These are phyloP conservation scores for Paxillus involutus DNA, from an alignment of 768 basidiomycete genomes.

Conservation along the genomic window DNA sequence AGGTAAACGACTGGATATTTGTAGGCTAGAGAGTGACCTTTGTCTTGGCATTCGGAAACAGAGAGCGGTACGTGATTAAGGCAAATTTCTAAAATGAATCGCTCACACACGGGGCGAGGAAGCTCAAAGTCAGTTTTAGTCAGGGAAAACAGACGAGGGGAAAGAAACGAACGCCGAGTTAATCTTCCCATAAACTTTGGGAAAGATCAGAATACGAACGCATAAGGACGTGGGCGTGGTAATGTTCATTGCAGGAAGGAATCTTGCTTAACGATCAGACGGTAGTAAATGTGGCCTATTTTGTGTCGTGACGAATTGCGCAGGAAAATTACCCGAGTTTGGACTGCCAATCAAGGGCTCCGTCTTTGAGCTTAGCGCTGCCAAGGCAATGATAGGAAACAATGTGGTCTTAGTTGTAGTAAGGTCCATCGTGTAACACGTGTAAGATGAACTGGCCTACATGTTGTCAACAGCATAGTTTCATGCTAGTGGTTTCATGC, in stretches of 20 bases:
- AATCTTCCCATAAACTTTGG: conserved; percentile 17
- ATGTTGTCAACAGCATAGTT: too few relatives aligned
- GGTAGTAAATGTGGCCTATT: conserved; percentile 6
- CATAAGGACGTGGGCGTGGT: conserved; percentile 23
- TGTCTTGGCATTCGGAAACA: conserved; percentile 22
- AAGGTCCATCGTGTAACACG: too few relatives aligned
- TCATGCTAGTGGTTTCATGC: too few relatives aligned
- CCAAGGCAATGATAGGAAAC: conserved; percentile 3
- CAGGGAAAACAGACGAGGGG: conserved; percentile 11
- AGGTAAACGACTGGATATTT: conserved; percentile 23
- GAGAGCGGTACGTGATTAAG: conserved; percentile 1
- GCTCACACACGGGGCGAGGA: conserved; percentile 7
- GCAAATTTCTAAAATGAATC: conserved; percentile 7
- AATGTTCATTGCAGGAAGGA: neutral
- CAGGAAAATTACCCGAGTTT: too few relatives aligned
- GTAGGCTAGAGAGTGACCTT: conserved; percentile 16
- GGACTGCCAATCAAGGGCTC: neutral
- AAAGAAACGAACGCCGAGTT: conserved; percentile 8
- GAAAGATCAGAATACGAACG: conserved; percentile 17
- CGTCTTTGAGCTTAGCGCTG: conserved; percentile 1
- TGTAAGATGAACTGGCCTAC: too few relatives aligned
- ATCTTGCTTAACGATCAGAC: neutral
- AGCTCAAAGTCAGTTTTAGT: conserved; percentile 5
- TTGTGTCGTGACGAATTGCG: neutral
- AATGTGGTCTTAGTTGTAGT: neutral